These are phyloP conservation scores for Colletotrichum spinosum DNA, from an alignment of 2,329 filamentous ascomycete species.

Conservation along the genomic window DNA sequence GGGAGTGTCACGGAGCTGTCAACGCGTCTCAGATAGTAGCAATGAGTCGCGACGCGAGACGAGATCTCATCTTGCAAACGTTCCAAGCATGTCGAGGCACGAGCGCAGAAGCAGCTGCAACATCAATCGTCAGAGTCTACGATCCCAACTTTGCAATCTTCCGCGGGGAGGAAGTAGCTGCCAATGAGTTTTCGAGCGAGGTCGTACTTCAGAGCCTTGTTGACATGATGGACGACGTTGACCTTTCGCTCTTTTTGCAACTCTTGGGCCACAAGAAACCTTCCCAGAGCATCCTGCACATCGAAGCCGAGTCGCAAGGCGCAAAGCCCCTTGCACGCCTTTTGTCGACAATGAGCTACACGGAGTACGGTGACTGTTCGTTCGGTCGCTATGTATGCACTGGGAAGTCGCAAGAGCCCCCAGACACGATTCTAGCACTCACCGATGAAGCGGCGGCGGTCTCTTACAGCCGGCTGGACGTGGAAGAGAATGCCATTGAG, in stretches of 20 bases:
- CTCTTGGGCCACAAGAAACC: conserved; percentile 42
- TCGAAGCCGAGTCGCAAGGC: background rate
- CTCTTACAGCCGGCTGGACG: conserved; percentile 39
- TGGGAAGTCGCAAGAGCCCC: conserved; percentile 39
- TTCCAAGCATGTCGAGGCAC: conserved; percentile 10
- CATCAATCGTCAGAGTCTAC: background rate
- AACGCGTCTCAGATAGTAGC: conserved; percentile 16
- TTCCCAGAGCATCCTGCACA: conserved; percentile 26
- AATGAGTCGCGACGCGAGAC: background rate
- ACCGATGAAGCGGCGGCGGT: background rate
- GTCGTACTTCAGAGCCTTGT: background rate
- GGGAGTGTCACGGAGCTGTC: conserved; percentile 4
- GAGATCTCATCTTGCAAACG: background rate
- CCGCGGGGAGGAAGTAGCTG: no score
- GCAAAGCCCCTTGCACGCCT: background rate
- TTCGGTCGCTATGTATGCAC: conserved; percentile 43
- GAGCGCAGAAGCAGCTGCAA: background rate
- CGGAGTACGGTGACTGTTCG: background rate
- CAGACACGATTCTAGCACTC: conserved; percentile 4
- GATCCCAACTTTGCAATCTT: background rate
- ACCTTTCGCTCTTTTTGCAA: conserved; percentile 5
- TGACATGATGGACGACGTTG: background rate
- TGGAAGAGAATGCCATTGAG: conserved; percentile 43
- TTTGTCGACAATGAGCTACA: background rate
- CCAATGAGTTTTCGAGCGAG: no score